These are phyloP conservation scores for Mallotus japonicus DNA, from an alignment of 441 rosid species.

Conservation along the genomic window DNA sequence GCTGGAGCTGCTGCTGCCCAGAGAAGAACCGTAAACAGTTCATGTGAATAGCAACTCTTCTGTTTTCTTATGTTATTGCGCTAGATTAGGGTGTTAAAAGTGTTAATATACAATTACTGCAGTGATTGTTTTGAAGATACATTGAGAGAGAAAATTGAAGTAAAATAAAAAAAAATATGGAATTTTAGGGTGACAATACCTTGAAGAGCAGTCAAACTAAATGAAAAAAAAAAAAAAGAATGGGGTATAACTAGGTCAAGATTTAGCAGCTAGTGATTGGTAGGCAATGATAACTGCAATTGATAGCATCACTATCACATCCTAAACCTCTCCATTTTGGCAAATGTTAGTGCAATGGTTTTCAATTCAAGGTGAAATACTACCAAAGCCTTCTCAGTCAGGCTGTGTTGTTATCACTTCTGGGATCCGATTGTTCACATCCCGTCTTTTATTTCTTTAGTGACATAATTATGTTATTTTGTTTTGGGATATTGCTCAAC, in stretches of 20 bases:
- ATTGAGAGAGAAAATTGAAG: not conserved
- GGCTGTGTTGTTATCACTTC: not conserved
- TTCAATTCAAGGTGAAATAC: not conserved
- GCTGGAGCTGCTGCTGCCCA: not conserved
- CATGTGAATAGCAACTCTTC: not conserved
- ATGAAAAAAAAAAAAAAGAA: not conserved
- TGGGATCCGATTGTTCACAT: not conserved
- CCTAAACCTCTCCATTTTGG: not conserved
- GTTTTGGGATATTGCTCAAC: not conserved
- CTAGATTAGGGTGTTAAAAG: not conserved
- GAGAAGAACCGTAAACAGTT: not conserved
- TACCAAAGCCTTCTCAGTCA: not conserved
- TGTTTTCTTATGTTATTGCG: not conserved
- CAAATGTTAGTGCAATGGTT: not conserved
- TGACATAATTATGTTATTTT: not conserved
- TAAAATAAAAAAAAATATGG: not conserved
- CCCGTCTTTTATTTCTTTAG: not conserved
- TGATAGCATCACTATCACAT: not conserved
- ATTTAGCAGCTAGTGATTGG: not conserved
- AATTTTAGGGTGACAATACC: not conserved
- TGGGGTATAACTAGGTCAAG: not conserved
- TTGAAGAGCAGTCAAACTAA: not conserved
- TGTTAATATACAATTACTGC: not conserved
- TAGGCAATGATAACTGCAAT: not conserved
- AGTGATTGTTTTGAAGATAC: not conserved